These are phyloP conservation scores for Thelonectria rubi DNA, from an alignment of 2,329 filamentous ascomycete genomes.

Conservation along the genomic window DNA sequence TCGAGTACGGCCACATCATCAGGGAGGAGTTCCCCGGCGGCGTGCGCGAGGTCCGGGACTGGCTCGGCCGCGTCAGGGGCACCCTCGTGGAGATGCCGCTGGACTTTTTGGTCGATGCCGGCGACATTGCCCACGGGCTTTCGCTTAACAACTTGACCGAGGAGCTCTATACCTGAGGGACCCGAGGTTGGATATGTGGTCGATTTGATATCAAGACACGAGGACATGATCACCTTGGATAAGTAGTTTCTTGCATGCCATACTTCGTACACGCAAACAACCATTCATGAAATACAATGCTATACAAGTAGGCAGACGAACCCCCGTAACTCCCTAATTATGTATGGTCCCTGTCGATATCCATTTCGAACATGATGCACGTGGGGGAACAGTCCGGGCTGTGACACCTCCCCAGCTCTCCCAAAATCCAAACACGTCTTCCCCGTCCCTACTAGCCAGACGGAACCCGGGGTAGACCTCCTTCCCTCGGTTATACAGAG, in stretches of 20 bases:
- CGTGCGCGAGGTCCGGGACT: constrained; percentile 75
- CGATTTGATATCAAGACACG: not conserved
- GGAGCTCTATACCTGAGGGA: constrained; percentile 70
- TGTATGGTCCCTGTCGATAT: not conserved
- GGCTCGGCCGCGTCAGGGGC: constrained; percentile 72
- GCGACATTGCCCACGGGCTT: constrained; percentile 85
- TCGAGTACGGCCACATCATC: constrained; percentile 88
- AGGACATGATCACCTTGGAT: not conserved
- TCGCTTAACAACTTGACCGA: constrained; percentile 76
- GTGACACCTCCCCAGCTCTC: not conserved
- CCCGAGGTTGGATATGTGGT: not conserved
- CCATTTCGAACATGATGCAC: not conserved
- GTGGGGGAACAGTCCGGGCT: not conserved
- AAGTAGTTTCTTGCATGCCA: not conserved
- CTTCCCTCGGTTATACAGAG: not conserved
- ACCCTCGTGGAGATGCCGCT: constrained; percentile 90
- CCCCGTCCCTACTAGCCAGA: not conserved
- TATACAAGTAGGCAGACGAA: not conserved
- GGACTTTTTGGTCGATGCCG: constrained; percentile 80
- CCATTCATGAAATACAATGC: not conserved
- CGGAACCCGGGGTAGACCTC: not conserved
- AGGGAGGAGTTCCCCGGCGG: constrained; percentile 80
- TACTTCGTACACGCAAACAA: not conserved
- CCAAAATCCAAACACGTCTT: not conserved
- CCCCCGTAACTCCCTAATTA: not conserved